These are phyloP conservation scores for Podospora sp. DNA, from an alignment of 495 filamentous ascomycete genomes.

Conservation along the genomic window DNA sequence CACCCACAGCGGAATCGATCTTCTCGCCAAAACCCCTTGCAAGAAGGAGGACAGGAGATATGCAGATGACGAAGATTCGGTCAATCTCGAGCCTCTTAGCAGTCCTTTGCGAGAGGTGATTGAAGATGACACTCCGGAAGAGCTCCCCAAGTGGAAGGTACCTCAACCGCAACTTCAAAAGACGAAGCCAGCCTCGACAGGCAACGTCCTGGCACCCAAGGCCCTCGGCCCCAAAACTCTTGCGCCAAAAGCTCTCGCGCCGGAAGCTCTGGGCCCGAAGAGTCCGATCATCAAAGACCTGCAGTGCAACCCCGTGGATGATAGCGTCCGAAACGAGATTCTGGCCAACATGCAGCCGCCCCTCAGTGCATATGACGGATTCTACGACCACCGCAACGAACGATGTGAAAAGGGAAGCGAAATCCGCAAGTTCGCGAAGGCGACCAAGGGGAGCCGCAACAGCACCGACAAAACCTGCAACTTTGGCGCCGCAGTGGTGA, in stretches of 20 bases:
- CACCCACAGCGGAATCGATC: conserved; percentile 56
- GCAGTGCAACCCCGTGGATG: conserved; percentile 87
- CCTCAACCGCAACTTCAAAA: conserved; percentile 52
- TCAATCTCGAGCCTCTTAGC: conserved; percentile 59
- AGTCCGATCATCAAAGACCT: conserved; percentile 76
- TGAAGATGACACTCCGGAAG: conserved; percentile 39
- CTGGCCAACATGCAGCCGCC: conserved; percentile 70
- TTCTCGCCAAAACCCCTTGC: conserved; percentile 73
- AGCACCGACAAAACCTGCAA: conserved; percentile 63
- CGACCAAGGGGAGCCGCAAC: conserved; percentile 63
- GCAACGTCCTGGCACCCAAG: conserved; percentile 1
- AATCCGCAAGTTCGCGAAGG: conserved; percentile 77
- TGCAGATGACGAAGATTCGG: conserved; percentile 41
- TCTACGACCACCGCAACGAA: conserved; percentile 64
- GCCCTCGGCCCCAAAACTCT: conserved; percentile 13
- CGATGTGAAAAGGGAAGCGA: conserved; percentile 65
- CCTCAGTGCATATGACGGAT: conserved; percentile 73
- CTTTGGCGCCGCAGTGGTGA: conserved; percentile 50
- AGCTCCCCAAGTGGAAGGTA: conserved; percentile 39
- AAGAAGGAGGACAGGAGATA: conserved; percentile 40
- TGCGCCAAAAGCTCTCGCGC: conserved; percentile 28
- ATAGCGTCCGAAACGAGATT: conserved; percentile 70
- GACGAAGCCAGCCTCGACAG: conserved; percentile 25
- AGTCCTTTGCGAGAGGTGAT: conserved; percentile 69
- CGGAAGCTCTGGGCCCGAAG: conserved; percentile 30